Evolutionary conservation across 768 basidiomycete genomes (phyloP), one percentile per base, ranked within the genome.

Genomic region (Hypholoma sublateritium): DNA sequence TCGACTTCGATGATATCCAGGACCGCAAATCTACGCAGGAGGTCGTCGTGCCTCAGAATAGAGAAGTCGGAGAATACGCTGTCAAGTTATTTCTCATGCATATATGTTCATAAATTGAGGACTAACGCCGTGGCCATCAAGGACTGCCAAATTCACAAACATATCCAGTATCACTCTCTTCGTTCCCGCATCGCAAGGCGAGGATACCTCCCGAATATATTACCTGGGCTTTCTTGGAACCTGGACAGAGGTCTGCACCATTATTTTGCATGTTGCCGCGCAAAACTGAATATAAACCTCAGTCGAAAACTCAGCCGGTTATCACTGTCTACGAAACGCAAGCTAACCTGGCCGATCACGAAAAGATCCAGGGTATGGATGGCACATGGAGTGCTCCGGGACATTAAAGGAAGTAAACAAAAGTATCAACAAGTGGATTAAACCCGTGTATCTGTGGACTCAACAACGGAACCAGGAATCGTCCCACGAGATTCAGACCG

Each of bases 321-420:
- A 82, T 95, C 54, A 88, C 93, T 0, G 85, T 96, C 12, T 97
- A 96, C 64, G 95, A 97, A 70, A 74, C 89, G 0, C 88, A 90
- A 61, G 90, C 95, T 8, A 94, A 93, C 61, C 75, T 89, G 28
- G 89, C 92, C 1, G 95, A 96, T 68, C 95, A 96, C 62, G 80
- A 85, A 58, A 93, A 92, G 72, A 89, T 93, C 47, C 86, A 85
- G 65, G 91, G 92, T n/a, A 86, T 82, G 44, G 86, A 87, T 35
- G 84, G 85, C 8, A 78, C 75, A 58, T 76, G 83, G 60, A 83
- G 71, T 58, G 68, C 76, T 36, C 77, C 84, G 6, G 79, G 79
- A 45, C 63, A 65, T 57, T 67, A 24, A 41, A 55, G 17, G 39
- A 36, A 56, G 48, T 34, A 25, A 28, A 41, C 21, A 14, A 6